phyloP scores from a whole-genome alignment of 306 rosid species.

The Vigna radiata region DNA sequence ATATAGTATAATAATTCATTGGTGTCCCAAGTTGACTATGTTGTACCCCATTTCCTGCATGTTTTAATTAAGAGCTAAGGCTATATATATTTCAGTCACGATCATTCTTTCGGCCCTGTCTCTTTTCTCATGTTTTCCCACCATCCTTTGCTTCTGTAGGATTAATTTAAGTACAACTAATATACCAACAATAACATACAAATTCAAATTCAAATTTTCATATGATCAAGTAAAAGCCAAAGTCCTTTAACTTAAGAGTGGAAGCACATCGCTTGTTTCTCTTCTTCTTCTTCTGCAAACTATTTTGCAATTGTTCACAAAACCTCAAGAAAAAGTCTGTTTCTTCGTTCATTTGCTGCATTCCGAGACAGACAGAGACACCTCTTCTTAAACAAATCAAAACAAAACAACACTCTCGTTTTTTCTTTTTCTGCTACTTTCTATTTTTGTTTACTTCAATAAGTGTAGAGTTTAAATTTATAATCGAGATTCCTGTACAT shows the following conservation, averaged over 20 bases:
- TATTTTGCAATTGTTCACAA: conserved; percentile 20
- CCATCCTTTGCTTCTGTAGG: conserved; percentile 21
- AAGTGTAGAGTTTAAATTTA: not conserved
- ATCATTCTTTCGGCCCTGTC: conserved; percentile 65
- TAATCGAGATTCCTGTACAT: not conserved
- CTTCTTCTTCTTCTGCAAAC: conserved; percentile 13
- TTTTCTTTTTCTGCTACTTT: not conserved
- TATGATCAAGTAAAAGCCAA: conserved; percentile 10
- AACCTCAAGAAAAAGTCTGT: not conserved
- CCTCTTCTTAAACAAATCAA: not conserved
- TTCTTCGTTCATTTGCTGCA: conserved; percentile 2
- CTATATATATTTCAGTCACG: conserved; percentile 46
- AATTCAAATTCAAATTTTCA: not conserved
- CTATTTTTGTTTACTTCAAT: not conserved
- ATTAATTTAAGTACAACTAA: conserved; percentile 6
- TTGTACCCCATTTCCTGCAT: conserved; percentile 15
- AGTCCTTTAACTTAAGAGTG: not conserved
- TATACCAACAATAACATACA: not conserved
- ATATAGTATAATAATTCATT: conserved; percentile 6
- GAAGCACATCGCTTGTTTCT: not conserved
- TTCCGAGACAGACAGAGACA: conserved; percentile 4
- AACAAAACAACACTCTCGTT: not conserved
- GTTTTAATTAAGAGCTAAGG: not conserved
- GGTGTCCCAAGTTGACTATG: conserved; percentile 33
- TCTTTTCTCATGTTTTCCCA: conserved; percentile 36